phyloP scores from a whole-genome alignment of 2,329 filamentous ascomycete species.

The Aspergillus sp. region DNA sequence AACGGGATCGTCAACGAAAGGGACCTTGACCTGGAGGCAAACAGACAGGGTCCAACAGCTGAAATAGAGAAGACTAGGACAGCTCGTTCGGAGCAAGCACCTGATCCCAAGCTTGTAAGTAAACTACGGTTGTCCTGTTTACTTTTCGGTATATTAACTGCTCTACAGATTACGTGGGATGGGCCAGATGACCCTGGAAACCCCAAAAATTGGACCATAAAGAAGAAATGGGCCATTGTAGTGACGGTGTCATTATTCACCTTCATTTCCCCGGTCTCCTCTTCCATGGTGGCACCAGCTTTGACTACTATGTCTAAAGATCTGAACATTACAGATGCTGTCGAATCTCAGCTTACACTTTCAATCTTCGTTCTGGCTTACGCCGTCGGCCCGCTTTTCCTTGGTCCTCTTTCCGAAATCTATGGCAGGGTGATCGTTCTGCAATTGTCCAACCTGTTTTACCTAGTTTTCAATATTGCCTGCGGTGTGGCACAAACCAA shows the following conservation, averaged over 20 bases:
- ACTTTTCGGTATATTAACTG: not conserved
- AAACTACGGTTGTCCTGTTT: not conserved
- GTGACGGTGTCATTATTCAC: conserved; percentile 59
- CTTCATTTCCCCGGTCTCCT: conserved; percentile 64
- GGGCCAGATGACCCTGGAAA: conserved; percentile 52
- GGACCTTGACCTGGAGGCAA: conserved; percentile 28
- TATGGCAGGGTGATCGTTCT: conserved; percentile 57
- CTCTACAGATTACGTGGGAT: conserved; percentile 47
- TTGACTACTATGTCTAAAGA: conserved; percentile 55
- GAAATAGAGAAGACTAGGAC: conserved; percentile 27
- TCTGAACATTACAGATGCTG: conserved; percentile 50
- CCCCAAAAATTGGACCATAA: conserved; percentile 55
- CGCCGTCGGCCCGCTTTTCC: conserved; percentile 53
- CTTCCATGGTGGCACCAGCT: conserved; percentile 58
- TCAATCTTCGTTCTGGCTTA: conserved; percentile 58
- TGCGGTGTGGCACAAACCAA: conserved; percentile 58
- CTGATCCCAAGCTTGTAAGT: conserved; percentile 28
- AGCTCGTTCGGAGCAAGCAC: conserved; percentile 20
- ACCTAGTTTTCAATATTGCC: conserved; percentile 59
- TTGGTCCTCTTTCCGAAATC: conserved; percentile 56
- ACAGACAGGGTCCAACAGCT: conserved; percentile 3
- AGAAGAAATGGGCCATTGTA: conserved; percentile 59
- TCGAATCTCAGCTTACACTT: conserved; percentile 50
- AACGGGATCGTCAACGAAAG: conserved; percentile 27
- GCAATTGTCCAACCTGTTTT: conserved; percentile 56